A percentile compares a stretch with the other conserved stretches of the same genome.
Evolutionary conservation across 371 early-diverging fungal genomes (phyloP).

Genomic region (Mortierella sp.): DNA sequence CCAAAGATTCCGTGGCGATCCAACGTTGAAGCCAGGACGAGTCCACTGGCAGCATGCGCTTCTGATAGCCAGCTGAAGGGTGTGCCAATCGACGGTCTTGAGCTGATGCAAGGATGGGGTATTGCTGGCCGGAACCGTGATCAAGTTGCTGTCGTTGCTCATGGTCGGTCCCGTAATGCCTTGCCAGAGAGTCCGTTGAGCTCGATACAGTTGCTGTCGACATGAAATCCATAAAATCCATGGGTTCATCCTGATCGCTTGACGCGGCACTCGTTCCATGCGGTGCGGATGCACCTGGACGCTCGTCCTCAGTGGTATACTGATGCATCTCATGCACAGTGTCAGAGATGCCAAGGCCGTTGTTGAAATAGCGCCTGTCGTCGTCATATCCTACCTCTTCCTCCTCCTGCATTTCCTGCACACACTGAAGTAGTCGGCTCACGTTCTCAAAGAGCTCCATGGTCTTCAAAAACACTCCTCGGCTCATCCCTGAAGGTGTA

Average conservation of each 20-base stretch:
- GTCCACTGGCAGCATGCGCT: conserved; percentile 16
- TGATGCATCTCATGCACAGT: no score
- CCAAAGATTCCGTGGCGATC: conserved; percentile 35
- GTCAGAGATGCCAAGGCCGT: background rate
- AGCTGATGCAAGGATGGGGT: no score
- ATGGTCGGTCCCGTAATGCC: no score
- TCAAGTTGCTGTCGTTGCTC: conserved; percentile 7
- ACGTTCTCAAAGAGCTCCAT: conserved; percentile 50
- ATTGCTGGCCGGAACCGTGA: no score
- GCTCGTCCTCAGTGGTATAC: no score
- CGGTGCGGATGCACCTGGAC: conserved; percentile 4
- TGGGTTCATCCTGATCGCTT: conserved; percentile 48
- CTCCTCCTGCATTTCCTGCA: conserved; percentile 50
- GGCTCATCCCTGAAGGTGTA: conserved; percentile 8
- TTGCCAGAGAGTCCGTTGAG: background rate
- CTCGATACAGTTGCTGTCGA: conserved; percentile 12
- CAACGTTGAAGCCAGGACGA: conserved; percentile 20
- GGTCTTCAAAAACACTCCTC: conserved; percentile 37
- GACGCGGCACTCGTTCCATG: conserved; percentile 28
- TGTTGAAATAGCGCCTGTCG: no score
- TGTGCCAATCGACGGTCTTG: no score
- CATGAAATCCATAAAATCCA: conserved; percentile 22
- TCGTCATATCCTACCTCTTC: conserved; percentile 15
- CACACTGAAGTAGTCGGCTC: conserved; percentile 33
- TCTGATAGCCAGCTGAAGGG: no score